Evolutionary conservation across 805 yeast species (phyloP).

Genomic region (Brettanomyces custersianus): DNA sequence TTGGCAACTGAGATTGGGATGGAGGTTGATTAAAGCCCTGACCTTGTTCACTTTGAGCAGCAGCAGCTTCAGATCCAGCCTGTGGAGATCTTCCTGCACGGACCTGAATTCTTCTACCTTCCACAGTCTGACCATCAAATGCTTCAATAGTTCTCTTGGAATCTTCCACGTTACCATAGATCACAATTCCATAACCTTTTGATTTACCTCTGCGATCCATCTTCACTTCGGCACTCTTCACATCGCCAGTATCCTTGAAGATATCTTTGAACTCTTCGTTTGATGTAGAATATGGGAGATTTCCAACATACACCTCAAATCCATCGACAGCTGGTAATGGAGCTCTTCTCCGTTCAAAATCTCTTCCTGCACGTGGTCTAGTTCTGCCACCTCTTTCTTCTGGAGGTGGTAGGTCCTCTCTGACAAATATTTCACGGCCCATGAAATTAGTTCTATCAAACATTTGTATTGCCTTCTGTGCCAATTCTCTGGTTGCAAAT

Average conservation of each 20-base stretch:
- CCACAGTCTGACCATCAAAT: slow-evolving; percentile 60
- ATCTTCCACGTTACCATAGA: slow-evolving; percentile 54
- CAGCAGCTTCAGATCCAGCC: slow-evolving; percentile 10
- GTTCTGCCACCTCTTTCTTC: slow-evolving; percentile 20
- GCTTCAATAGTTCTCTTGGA: slow-evolving; percentile 63
- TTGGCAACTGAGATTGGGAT: slow-evolving; percentile 11
- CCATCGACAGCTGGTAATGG: slow-evolving; percentile 17
- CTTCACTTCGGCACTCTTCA: slow-evolving; percentile 76
- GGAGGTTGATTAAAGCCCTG: too few relatives aligned
- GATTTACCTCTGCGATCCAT: slow-evolving; percentile 63
- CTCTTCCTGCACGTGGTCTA: slow-evolving; percentile 14
- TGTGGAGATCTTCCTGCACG: slow-evolving; percentile 52
- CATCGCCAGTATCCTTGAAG: slow-evolving; percentile 68
- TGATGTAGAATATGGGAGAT: slow-evolving; percentile 70
- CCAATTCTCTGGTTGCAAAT: slow-evolving; percentile 56
- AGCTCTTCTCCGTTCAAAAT: slow-evolving; percentile 12
- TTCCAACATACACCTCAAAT: slow-evolving; percentile 64
- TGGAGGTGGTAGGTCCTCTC: slow-evolving; percentile 89
- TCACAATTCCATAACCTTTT: slow-evolving; percentile 79
- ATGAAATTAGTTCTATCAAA: slow-evolving; percentile 55
- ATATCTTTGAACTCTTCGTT: slow-evolving; percentile 86
- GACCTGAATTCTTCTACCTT: slow-evolving; percentile 73
- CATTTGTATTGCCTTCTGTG: slow-evolving; percentile 58
- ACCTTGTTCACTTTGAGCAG: too few relatives aligned
- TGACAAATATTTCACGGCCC: slow-evolving; percentile 79